phyloP scores from a whole-genome alignment of 2,329 filamentous ascomycete species.

The Phialocephala sp. region DNA sequence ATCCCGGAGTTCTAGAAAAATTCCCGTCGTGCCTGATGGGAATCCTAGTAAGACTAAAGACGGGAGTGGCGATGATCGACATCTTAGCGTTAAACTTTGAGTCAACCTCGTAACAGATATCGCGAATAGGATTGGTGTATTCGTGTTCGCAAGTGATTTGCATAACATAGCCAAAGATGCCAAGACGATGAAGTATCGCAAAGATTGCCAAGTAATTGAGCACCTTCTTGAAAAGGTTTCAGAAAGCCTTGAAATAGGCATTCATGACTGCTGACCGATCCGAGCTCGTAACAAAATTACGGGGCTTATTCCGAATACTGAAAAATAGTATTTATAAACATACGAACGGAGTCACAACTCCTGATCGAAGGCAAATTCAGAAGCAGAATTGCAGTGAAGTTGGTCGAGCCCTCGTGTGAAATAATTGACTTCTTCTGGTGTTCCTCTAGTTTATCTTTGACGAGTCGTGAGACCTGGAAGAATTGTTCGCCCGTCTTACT shows the following conservation, averaged over 20 bases:
- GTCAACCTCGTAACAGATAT: conserved; percentile 7
- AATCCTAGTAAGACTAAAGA: conserved; percentile 12
- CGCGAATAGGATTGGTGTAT: conserved; percentile 2
- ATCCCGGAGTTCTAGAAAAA: conserved; percentile 15
- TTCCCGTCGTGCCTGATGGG: not conserved
- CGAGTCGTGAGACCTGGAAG: not conserved
- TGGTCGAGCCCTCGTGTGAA: not conserved
- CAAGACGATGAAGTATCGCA: conserved; percentile 5
- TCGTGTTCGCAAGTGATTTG: not conserved
- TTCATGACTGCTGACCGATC: not conserved
- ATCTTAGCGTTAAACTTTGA: conserved; percentile 15
- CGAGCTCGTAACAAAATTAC: not conserved
- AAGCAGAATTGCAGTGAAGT: not conserved
- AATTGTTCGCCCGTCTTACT: not conserved
- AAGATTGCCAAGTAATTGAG: conserved; percentile 7
- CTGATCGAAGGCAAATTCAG: not conserved
- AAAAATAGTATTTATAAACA: not conserved
- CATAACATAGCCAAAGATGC: conserved; percentile 3
- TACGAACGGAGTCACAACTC: not conserved
- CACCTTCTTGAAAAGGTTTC: conserved; percentile 10
- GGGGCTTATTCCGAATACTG: not conserved
- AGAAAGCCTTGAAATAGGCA: conserved; percentile 9
- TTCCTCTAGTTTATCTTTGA: not conserved
- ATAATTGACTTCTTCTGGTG: not conserved
- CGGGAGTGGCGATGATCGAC: conserved; percentile 25